Evolutionary conservation across 1,139 yeast genomes (phyloP).

Genomic region (Citeromyces hawaiiensis): DNA sequence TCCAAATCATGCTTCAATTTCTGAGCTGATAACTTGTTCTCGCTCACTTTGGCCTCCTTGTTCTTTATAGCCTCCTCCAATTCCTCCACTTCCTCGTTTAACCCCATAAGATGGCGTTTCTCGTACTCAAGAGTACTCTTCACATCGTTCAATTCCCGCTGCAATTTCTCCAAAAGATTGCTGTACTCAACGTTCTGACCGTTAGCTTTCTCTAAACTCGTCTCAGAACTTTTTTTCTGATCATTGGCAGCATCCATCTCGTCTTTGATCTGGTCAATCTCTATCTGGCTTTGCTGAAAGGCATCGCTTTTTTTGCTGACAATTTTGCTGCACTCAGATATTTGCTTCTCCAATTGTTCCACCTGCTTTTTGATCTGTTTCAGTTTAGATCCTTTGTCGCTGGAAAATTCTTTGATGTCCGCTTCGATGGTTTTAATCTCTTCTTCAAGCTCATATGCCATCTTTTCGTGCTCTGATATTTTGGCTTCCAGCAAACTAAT

Average conservation of each 20-base stretch:
- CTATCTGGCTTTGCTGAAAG: conserved; percentile 58
- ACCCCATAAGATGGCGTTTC: conserved; percentile 46
- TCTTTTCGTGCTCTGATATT: conserved; percentile 9
- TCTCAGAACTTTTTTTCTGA: not conserved
- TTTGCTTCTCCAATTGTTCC: conserved; percentile 20
- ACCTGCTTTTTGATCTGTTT: conserved; percentile 53
- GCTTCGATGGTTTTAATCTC: conserved; percentile 50
- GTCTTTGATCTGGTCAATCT: conserved; percentile 49
- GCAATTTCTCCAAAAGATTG: conserved; percentile 17
- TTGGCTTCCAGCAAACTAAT: conserved; percentile 26
- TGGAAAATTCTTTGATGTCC: conserved; percentile 74
- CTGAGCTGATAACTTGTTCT: conserved; percentile 41
- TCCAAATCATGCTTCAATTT: conserved; percentile 54
- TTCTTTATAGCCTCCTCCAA: conserved; percentile 35
- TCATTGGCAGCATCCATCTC: conserved; percentile 30
- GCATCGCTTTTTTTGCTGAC: conserved; percentile 34
- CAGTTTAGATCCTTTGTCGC: conserved; percentile 71
- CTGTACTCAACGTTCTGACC: conserved; percentile 17
- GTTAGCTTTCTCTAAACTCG: not conserved
- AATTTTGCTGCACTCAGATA: conserved; percentile 25
- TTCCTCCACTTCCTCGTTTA: conserved; percentile 69
- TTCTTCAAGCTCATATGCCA: conserved; percentile 12
- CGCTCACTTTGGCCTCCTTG: conserved; percentile 38
- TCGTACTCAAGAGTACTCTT: conserved; percentile 44
- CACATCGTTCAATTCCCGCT: conserved; percentile 21